phyloP scores from a whole-genome alignment of 169 alveolate genomes.

The Plasmodium gallinaceum region DNA sequence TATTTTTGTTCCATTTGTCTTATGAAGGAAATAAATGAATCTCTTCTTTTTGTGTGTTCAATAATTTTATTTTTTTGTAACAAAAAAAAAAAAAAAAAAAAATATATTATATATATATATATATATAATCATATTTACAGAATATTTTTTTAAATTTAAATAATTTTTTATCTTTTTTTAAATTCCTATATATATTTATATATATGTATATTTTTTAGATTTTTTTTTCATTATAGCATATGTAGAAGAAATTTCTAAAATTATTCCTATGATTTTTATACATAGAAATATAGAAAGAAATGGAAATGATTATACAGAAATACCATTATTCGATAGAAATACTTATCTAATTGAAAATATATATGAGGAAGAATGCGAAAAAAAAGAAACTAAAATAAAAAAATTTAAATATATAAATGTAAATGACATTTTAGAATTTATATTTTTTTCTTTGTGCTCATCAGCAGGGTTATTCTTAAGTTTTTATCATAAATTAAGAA shows the following conservation, averaged over 20 bases:
- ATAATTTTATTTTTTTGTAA: slow-evolving; percentile 54
- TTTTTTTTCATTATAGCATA: slow-evolving; percentile 69
- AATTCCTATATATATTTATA: background rate
- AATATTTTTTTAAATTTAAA: background rate
- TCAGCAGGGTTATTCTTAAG: slow-evolving; percentile 67
- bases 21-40: slow-evolving; percentile 28
- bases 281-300: slow-evolving; percentile 7
- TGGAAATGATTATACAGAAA: slow-evolving; percentile 37
- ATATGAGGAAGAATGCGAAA: slow-evolving; percentile 27
- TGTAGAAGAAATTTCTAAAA: slow-evolving; percentile 68
- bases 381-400: background rate
- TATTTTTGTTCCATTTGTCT: slow-evolving; percentile 44
- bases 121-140: background rate
- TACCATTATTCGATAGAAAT: slow-evolving; percentile 32
- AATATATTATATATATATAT: background rate
- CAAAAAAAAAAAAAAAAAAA: slow-evolving; percentile 7
- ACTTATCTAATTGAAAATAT: background rate
- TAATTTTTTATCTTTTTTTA: background rate
- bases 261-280: slow-evolving; percentile 43
- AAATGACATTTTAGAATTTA: slow-evolving; percentile 52
- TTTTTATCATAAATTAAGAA: background rate
- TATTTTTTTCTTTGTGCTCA: slow-evolving; percentile 64
- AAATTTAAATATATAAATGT: slow-evolving; percentile 43
- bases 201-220: slow-evolving; percentile 30
- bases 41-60: slow-evolving; percentile 30